Conservation (phyloP, 208 protist genomes). For the Trypanosoma platydactyli region DNA sequence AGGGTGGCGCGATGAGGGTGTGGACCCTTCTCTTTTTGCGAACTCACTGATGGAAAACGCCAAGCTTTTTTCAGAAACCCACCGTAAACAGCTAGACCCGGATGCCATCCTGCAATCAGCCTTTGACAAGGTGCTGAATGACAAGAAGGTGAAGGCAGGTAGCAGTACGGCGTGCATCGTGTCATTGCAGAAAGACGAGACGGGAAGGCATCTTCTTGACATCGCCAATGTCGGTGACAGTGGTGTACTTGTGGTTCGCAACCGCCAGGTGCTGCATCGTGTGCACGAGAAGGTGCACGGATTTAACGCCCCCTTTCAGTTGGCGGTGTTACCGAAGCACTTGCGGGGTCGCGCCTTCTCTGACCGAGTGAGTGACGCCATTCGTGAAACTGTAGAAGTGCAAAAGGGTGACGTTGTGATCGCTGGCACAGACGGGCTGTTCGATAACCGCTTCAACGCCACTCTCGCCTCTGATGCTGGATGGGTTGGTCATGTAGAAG, state of each 20-base stretch:
- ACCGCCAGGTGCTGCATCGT: constrained; percentile 75
- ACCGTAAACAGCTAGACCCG: constrained; percentile 78
- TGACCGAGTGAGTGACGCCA: constrained; percentile 64
- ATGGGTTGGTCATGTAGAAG: constrained; percentile 74
- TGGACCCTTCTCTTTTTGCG: constrained; percentile 82
- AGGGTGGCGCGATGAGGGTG: constrained; percentile 82
- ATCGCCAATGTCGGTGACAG: constrained; percentile 92
- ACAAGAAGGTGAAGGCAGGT: constrained; percentile 83
- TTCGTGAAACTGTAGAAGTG: constrained; percentile 73
- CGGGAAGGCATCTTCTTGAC: constrained; percentile 67
- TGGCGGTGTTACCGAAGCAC: constrained; percentile 73
- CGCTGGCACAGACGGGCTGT: constrained; percentile 92
- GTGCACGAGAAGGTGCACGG: constrained; percentile 88
- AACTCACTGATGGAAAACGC: constrained; percentile 92
- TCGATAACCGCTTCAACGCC: constrained; percentile 92
- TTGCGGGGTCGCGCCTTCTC: constrained; percentile 74
- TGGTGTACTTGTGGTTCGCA: constrained; percentile 82
- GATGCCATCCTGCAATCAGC: constrained; percentile 80
- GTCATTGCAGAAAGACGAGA: constrained; percentile 48
- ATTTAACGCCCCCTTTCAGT: constrained; percentile 93
- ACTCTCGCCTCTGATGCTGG: constrained; percentile 78
- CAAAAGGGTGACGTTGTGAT: constrained; percentile 92
- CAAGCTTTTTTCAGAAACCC: constrained; percentile 85
- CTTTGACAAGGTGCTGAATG: constrained; percentile 75
- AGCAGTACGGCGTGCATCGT: constrained; percentile 91